Evolutionary conservation across 805 yeast species (phyloP), one percentile per base, ranked within the genome.

Genomic region (Hanseniaspora taiwanica): DNA sequence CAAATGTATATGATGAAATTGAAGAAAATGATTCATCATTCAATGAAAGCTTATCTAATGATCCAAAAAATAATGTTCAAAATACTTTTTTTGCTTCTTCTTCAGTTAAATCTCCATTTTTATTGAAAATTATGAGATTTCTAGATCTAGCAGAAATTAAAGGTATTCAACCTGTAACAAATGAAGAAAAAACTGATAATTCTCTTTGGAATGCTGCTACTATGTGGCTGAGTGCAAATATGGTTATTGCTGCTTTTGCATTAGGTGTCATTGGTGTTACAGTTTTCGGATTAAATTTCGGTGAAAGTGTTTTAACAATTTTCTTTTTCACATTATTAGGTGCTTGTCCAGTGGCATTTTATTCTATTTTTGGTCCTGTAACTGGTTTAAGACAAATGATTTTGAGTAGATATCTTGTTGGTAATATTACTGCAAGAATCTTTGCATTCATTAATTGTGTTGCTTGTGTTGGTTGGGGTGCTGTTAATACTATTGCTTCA

Each of bases 391-490:
- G 96, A 63, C 95, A 86, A 60, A 81, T 85, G 82, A 68, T 82
- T 32, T 53, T 86, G 40, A 75, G 93, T 14, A 71, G 87, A 49
- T 86, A 69, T 59, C 69, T 85, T 51, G 69, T 79, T 46, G 96
- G 96, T 45, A 76, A 78, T 58, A 54, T 65, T 20, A 78, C 80
- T 37, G 78, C 81, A 63, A 72, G 94, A 58, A 68, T 86, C 43
- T 79, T 84, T 54, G 78, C 93, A 6, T 56, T 78, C 33, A 67
- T 87, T 55, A 85, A 85, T 55, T 73, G 78, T 52, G 59, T 87
- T 48, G 86, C 94, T 21, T 83, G 94, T 71, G 73, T 86, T 42
- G 95, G 96, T 50, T 86, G 96, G 96, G 81, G 91, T 60, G 83
- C 94, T 13, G 89, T 84, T 35, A 87, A 86, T 61, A 82, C 82